Evolutionary conservation across 805 yeast genomes (phyloP).

Genomic region (Metschnikowia vanudenii): DNA sequence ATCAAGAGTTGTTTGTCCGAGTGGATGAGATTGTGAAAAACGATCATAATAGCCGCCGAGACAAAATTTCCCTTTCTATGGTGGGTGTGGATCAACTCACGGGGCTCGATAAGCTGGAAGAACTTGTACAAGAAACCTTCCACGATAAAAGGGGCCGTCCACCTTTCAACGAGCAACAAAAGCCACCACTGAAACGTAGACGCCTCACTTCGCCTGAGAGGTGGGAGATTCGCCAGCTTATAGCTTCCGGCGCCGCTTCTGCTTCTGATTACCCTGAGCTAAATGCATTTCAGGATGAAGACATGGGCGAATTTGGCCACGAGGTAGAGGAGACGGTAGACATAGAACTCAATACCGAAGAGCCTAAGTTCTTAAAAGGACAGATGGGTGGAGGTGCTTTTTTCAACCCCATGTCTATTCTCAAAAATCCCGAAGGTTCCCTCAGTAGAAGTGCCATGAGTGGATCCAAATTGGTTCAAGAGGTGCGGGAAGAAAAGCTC

Average conservation of each 20-base stretch:
- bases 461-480: conserved; percentile 68
- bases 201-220: conserved; percentile 80
- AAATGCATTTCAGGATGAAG: conserved; percentile 20
- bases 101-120: conserved; percentile 44
- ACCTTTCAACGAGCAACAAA: conserved; percentile 5
- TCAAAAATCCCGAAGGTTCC: conserved; percentile 76
- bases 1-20: conserved; percentile 66
- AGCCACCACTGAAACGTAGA: conserved; percentile 20
- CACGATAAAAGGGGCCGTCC: conserved; percentile 15
- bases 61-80: conserved; percentile 60
- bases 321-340: conserved; percentile 54
- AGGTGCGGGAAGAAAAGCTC: conserved; percentile 58
- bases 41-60: conserved; percentile 16
- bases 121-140: conserved; percentile 10
- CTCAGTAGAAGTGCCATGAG: conserved; percentile 69
- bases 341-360: conserved; percentile 65
- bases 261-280: conserved; percentile 70
- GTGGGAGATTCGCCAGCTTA: conserved; percentile 86
- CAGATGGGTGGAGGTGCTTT: conserved; percentile 40
- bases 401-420: conserved; percentile 53
- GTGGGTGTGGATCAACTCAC: conserved; percentile 68
- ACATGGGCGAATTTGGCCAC: conserved; percentile 22
- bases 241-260: conserved; percentile 71
- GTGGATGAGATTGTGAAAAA: conserved; percentile 33
- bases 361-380: conserved; percentile 72